A percentile compares a stretch with the other conserved stretches of the same genome.
phyloP scores from a whole-genome alignment of 805 yeast genomes.

The Torulaspora indica region DNA sequence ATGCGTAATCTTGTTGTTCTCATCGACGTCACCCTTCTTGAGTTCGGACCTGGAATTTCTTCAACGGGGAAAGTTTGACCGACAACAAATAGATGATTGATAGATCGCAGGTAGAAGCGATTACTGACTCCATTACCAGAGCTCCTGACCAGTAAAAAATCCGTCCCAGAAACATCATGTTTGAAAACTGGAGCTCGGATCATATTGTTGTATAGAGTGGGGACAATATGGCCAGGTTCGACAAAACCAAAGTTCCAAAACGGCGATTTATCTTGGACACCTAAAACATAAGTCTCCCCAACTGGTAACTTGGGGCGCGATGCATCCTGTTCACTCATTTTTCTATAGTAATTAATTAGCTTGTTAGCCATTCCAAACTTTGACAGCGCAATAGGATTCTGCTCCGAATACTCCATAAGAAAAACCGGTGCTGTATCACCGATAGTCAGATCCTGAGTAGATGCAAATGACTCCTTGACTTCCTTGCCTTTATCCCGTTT shows the following conservation, averaged over 20 bases:
- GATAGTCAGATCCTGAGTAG: slow-evolving; percentile 68
- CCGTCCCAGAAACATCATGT: slow-evolving; percentile 75
- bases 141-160: slow-evolving; percentile 73
- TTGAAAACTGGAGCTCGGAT: slow-evolving; percentile 87
- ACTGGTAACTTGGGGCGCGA: slow-evolving; percentile 80
- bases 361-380: slow-evolving; percentile 96
- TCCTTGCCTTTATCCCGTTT: slow-evolving; percentile 87
- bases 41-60: slow-evolving; percentile 96
- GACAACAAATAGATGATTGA: slow-evolving; percentile 74
- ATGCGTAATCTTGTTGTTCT: slow-evolving; percentile 85
- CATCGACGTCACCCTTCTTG: slow-evolving; percentile 90
- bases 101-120: slow-evolving; percentile 60
- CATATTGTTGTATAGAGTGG: slow-evolving; percentile 89
- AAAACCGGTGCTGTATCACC: slow-evolving; percentile 79
- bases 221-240: slow-evolving; percentile 89
- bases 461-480: slow-evolving; percentile 64
- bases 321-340: slow-evolving; percentile 71
- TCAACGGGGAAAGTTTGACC: slow-evolving; percentile 93
- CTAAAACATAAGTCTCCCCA: slow-evolving; percentile 94
- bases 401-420: slow-evolving; percentile 86
- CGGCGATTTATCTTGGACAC: slow-evolving; percentile 94
- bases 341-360: slow-evolving; percentile 86
- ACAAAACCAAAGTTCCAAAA: slow-evolving; percentile 98
- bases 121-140: slow-evolving; percentile 75
- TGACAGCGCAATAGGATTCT: slow-evolving; percentile 73